These are phyloP conservation scores for Ophiostoma pallidulum DNA, from an alignment of 2,329 filamentous ascomycete genomes.

Conservation along the genomic window DNA sequence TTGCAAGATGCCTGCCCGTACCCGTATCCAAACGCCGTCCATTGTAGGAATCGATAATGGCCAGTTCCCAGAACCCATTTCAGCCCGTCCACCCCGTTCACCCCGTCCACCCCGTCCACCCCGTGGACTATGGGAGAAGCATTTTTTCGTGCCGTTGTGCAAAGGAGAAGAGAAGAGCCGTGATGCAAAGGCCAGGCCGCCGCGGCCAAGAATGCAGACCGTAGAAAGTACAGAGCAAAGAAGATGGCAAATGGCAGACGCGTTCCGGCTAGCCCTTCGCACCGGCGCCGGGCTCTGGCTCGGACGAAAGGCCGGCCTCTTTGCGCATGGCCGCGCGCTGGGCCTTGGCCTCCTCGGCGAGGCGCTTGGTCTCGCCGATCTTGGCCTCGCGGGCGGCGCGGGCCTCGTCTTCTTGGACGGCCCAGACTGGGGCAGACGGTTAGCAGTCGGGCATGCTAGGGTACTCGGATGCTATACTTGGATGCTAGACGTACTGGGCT, in stretches of 20 bases:
- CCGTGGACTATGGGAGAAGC: too few relatives aligned
- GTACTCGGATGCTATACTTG: too few relatives aligned
- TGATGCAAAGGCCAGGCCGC: too few relatives aligned
- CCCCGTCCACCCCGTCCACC: too few relatives aligned
- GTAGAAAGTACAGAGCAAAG: too few relatives aligned
- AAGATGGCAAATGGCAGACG: not conserved
- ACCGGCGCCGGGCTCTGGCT: slow-evolving; percentile 7
- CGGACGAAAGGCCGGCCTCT: slow-evolving; percentile 35
- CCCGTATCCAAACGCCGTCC: slow-evolving; percentile 5
- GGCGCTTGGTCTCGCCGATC: slow-evolving; percentile 26
- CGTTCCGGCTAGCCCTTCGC: slow-evolving; percentile 2
- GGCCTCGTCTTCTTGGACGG: slow-evolving; percentile 41
- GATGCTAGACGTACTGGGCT: slow-evolving; percentile 66
- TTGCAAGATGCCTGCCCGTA: not conserved
- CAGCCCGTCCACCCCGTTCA: too few relatives aligned
- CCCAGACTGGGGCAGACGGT: slow-evolving; percentile 34
- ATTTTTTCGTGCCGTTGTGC: too few relatives aligned
- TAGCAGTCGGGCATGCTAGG: too few relatives aligned
- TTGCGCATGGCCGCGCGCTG: slow-evolving; percentile 40
- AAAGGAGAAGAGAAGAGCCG: too few relatives aligned
- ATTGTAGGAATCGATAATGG: too few relatives aligned
- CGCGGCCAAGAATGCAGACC: too few relatives aligned
- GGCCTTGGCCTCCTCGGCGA: slow-evolving; percentile 33
- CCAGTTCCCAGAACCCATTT: too few relatives aligned
- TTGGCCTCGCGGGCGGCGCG: slow-evolving; percentile 31